These are phyloP conservation scores for Rhodotorula sp. DNA, from an alignment of 1,284 basidiomycete species.

Conservation along the genomic window DNA sequence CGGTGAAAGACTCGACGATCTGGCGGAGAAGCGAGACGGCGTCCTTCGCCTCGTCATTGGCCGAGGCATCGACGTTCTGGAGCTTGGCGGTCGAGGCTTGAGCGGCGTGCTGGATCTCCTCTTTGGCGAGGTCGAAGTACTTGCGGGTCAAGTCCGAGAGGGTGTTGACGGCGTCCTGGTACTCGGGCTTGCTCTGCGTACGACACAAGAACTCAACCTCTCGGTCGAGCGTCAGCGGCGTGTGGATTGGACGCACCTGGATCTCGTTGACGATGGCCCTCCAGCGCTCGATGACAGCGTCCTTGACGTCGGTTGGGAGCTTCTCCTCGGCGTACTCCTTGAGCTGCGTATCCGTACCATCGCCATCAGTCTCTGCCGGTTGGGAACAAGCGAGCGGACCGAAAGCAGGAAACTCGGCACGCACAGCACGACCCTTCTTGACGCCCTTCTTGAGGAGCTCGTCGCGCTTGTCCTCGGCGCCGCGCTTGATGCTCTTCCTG, in stretches of 20 bases:
- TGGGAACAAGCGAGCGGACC: not conserved
- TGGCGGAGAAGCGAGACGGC: slow-evolving; percentile 23
- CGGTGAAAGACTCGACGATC: slow-evolving; percentile 33
- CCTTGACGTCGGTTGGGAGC: slow-evolving; percentile 52
- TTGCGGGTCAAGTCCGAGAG: slow-evolving; percentile 53
- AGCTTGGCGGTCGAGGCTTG: slow-evolving; percentile 22
- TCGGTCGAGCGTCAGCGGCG: too few relatives aligned
- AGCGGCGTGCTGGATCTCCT: slow-evolving; percentile 41
- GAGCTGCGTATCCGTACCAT: slow-evolving; percentile 6
- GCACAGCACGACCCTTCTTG: slow-evolving; percentile 28
- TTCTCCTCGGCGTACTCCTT: slow-evolving; percentile 52
- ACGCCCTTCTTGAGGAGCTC: slow-evolving; percentile 22
- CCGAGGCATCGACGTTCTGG: slow-evolving; percentile 49
- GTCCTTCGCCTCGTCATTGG: slow-evolving; percentile 27
- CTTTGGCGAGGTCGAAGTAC: slow-evolving; percentile 52
- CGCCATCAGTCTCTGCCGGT: too few relatives aligned
- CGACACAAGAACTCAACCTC: too few relatives aligned
- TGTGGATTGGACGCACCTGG: not conserved
- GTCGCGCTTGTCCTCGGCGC: slow-evolving; percentile 33
- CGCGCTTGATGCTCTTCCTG: slow-evolving; percentile 22
- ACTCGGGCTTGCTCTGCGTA: slow-evolving; percentile 44
- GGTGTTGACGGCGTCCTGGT: slow-evolving; percentile 51
- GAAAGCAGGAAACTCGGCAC: not conserved
- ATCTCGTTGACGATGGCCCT: slow-evolving; percentile 46
- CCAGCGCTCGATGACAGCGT: slow-evolving; percentile 52